These are phyloP conservation scores for Aspergillus alliaceus DNA, from an alignment of 2,329 filamentous ascomycete species.

Conservation along the genomic window DNA sequence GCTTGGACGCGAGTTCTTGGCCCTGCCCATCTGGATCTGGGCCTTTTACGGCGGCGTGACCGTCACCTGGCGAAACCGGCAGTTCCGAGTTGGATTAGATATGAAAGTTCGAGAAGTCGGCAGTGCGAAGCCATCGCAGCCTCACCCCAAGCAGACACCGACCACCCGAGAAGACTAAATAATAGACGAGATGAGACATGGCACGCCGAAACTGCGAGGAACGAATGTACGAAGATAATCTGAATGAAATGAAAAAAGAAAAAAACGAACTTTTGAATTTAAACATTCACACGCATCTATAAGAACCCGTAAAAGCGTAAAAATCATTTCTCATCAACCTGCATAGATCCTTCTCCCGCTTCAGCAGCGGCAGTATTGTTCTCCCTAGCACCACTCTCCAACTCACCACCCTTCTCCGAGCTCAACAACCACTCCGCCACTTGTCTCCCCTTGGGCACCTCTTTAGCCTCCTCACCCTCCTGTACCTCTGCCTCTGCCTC, in stretches of 20 bases:
- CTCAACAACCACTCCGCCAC: conserved; percentile 45
- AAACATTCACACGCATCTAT: conserved; percentile 6
- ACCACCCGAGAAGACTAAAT: conserved; percentile 2
- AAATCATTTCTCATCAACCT: conserved; percentile 11
- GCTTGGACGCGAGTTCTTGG: conserved; percentile 78
- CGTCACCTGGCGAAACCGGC: conserved; percentile 82
- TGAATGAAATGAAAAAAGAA: background rate
- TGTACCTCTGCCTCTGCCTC: conserved; percentile 16
- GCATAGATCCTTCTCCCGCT: conserved; percentile 8
- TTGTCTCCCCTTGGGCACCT: conserved; percentile 38
- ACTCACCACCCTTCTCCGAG: conserved; percentile 36
- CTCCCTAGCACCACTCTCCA: conserved; percentile 33
- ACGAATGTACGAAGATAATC: conserved; percentile 10
- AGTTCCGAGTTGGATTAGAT: conserved; percentile 78
- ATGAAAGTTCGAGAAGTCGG: conserved; percentile 71
- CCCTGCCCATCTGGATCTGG: conserved; percentile 86
- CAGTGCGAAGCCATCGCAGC: conserved; percentile 5
- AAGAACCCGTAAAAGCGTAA: background rate
- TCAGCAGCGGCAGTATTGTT: conserved; percentile 8
- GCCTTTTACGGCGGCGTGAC: conserved; percentile 86
- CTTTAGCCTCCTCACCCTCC: conserved; percentile 12
- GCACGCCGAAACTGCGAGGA: background rate
- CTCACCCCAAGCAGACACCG: conserved; percentile 16
- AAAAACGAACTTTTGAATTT: background rate
- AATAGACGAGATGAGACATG: conserved; percentile 7